Base-by-base conservation (phyloP, 108 stramenopile species). In the Nitzschia palea region DNA sequence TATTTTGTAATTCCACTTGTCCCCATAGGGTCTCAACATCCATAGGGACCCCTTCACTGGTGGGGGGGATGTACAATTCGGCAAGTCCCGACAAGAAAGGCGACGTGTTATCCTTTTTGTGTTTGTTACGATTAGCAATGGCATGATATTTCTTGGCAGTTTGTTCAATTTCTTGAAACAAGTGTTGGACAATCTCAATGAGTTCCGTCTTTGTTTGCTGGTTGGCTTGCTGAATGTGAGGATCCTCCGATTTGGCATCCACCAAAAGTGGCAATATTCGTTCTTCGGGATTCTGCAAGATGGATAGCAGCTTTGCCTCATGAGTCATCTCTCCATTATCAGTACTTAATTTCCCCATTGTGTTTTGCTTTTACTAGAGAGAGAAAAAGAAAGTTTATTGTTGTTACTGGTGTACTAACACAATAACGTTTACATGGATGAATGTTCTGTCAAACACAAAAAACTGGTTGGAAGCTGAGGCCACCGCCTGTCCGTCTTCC, bases 11-110 rank as follows among this genome's bases (percentile, higher is more conserved):
- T 62, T 97, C 94, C 14, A 97, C 77, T 77, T 97, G 91, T 12
- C 89, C 93, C 93, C 93, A 97, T 5, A 97, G 55, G 0, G 91
- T 95, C 62, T 97, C 95, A 15, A 76, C 80, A 65, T 95, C 94
- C 22, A 87, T 23, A 2, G 33, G 36, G 9, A 26, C 9, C 8
- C 22, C 40, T 22, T 42, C 4, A 3, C 20, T n/a, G 15, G 20
- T 26, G 20, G 42, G 9, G 10, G 65, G 60, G 2, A 73, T 22
- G 36, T 58, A 43, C 22, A 74, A 37, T 14, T 60, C 37, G 20
- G 29, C 20, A 25, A 71, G 62, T 22, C 69, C 78, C 23, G 71
- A 73, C 36, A 63, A 55, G 40, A 30, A 10, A 47, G 57, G 53
- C 52, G 10, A 27, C 18, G 60, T 14, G 36, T 14, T 45, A 10